Evolutionary conservation across 495 filamentous ascomycete species (phyloP).

Genomic region (Neurospora tetrasperma): DNA sequence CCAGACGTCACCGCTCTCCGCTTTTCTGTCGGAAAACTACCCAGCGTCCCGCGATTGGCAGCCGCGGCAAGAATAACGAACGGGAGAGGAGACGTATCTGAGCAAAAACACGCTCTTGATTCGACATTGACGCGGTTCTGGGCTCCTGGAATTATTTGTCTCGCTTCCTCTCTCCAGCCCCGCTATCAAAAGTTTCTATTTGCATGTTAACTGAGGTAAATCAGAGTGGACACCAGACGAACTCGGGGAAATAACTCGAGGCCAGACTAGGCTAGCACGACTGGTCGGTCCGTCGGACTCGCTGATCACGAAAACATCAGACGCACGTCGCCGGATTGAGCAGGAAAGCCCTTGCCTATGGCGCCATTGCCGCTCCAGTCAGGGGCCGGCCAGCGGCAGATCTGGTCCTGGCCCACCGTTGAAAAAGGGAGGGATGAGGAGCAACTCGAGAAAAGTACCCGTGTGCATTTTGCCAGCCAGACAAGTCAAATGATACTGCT

Average conservation of each 20-base stretch:
- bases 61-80: background rate
- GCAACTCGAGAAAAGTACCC: background rate
- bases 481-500: conserved; percentile 16
- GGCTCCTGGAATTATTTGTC: background rate
- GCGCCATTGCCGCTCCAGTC: conserved; percentile 7
- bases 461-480: conserved; percentile 16
- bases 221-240: background rate
- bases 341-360: conserved; percentile 2
- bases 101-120: background rate
- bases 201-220: background rate
- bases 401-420: background rate
- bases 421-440: background rate
- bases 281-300: background rate
- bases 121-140: background rate
- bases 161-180: background rate
- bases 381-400: background rate
- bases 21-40: conserved; percentile 13
- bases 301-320: background rate
- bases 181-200: background rate
- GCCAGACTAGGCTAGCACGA: background rate
- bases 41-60: conserved; percentile 15
- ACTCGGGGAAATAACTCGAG: background rate
- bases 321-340: conserved; percentile 9
- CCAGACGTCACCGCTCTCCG: background rate
- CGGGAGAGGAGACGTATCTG: background rate